These are phyloP conservation scores for Conticribra weissflogii DNA, from an alignment of 108 stramenopile species.

Conservation along the genomic window DNA sequence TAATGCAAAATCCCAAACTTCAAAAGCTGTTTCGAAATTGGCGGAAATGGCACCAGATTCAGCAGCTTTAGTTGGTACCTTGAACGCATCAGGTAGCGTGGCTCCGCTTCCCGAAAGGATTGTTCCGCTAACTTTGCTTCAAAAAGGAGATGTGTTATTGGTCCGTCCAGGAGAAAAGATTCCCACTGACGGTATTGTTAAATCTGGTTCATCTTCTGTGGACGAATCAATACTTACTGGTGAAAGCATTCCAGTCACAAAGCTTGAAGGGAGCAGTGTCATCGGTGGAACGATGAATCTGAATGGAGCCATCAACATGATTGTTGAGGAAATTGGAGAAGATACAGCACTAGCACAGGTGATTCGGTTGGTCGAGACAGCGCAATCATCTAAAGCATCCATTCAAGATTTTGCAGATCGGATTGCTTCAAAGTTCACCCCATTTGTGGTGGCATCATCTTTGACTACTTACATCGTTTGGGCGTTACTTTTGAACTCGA, in stretches of 20 bases:
- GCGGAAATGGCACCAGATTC: conserved; percentile 53
- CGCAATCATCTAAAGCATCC: conserved; percentile 80
- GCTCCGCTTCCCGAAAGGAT: conserved; percentile 24
- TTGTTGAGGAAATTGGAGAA: conserved; percentile 60
- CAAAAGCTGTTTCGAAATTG: conserved; percentile 49
- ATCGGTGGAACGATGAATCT: conserved; percentile 73
- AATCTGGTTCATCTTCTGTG: conserved; percentile 75
- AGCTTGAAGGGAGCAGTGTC: conserved; percentile 53
- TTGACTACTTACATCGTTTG: conserved; percentile 68
- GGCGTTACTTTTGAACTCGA: conserved; percentile 54
- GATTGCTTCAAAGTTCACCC: conserved; percentile 71
- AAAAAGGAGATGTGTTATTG: conserved; percentile 70
- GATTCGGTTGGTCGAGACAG: conserved; percentile 77
- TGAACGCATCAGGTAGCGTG: conserved; percentile 15
- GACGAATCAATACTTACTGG: conserved; percentile 90
- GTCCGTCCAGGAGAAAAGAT: conserved; percentile 77
- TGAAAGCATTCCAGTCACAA: conserved; percentile 70
- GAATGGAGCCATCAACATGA: conserved; percentile 49
- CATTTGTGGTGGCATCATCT: conserved; percentile 65
- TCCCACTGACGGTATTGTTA: conserved; percentile 83
- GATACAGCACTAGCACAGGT: conserved; percentile 77
- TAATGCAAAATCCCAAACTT: conserved; percentile 46
- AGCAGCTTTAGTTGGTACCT: conserved; percentile 50
- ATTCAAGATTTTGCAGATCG: conserved; percentile 86
- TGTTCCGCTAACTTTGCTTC: conserved; percentile 46